A percentile compares a stretch with the other conserved stretches of the same genome.
phyloP scores from a whole-genome alignment of 345 rosid genomes.

The Trapa bicornis region DNA sequence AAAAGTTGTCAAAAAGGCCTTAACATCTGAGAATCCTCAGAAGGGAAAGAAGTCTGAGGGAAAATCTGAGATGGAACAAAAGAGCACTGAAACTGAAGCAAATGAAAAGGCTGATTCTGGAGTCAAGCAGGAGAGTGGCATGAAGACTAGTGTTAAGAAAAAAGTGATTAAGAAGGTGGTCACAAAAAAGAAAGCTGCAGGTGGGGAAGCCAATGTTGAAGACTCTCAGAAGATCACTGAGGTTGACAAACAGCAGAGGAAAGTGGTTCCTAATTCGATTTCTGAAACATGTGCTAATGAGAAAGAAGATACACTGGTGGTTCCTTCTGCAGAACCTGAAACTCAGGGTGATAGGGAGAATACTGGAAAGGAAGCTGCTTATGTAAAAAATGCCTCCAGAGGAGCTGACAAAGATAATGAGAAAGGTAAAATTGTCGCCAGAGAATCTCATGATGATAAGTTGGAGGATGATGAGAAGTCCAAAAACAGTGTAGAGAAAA shows the following conservation, averaged over 20 bases:
- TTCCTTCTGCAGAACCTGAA: constrained; percentile 24
- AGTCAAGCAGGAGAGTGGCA: constrained; percentile 29
- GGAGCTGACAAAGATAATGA: constrained; percentile 23
- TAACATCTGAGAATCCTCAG: constrained; percentile 19
- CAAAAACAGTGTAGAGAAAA: constrained; percentile 22
- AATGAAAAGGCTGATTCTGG: constrained; percentile 33
- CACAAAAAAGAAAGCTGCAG: constrained; percentile 56
- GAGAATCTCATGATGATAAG: constrained; percentile 22
- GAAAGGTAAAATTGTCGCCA: constrained; percentile 27
- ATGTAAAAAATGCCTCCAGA: constrained; percentile 9
- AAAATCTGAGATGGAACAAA: constrained; percentile 27
- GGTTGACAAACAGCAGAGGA: constrained; percentile 13
- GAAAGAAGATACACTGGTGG: constrained; percentile 22
- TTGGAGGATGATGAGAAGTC: constrained; percentile 33
- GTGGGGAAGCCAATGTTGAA: constrained; percentile 20
- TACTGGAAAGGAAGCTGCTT: constrained; percentile 27
- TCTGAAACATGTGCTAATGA: constrained; percentile 18
- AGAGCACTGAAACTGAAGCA: constrained; percentile 28
- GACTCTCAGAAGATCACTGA: constrained; percentile 14
- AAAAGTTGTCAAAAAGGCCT: constrained; percentile 39
- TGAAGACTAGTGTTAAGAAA: constrained; percentile 51
- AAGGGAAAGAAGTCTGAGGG: constrained; percentile 24
- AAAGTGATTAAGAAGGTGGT: constrained; percentile 63
- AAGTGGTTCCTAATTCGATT: constrained; percentile 15
- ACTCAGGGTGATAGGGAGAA: constrained; percentile 29